Conservation (phyloP, 1,139 yeast species). For the Kurtzmaniella natalensis region DNA sequence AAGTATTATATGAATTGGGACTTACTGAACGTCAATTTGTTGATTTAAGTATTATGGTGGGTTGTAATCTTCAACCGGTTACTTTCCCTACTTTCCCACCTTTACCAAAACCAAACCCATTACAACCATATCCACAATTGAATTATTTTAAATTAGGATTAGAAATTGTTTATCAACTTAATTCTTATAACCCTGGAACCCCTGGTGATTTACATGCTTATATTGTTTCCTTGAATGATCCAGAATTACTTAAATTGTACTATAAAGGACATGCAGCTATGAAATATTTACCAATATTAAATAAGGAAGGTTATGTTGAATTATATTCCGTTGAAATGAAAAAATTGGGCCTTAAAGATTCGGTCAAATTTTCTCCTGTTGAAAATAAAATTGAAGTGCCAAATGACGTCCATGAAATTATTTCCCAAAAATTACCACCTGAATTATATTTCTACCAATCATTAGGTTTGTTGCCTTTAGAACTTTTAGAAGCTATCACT, state of each 20-base stretch:
- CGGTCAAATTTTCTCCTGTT: constrained; percentile 8
- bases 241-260: constrained; percentile 33
- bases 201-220: constrained; percentile 32
- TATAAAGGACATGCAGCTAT: constrained; percentile 38
- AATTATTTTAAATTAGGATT: constrained; percentile 41
- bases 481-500: constrained; percentile 62
- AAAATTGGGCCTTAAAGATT: constrained; percentile 16
- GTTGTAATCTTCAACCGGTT: constrained; percentile 70
- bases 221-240: constrained; percentile 35
- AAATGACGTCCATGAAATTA: constrained; percentile 73
- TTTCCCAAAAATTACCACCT: constrained; percentile 84
- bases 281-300: constrained; percentile 63
- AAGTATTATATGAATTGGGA: constrained; percentile 57
- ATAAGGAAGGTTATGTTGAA: constrained; percentile 64
- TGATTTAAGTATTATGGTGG: constrained; percentile 73
- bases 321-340: constrained; percentile 43
- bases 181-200: constrained; percentile 24
- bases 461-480: constrained; percentile 67
- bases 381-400: constrained; percentile 43
- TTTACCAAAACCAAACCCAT: constrained; percentile 41
- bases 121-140: constrained; percentile 40
- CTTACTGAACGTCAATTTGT: constrained; percentile 62
- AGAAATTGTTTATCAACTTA: constrained; percentile 39
- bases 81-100: constrained; percentile 58
- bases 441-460: constrained; percentile 82